A percentile compares a stretch with the other conserved stretches of the same genome.
phyloP scores from a whole-genome alignment of 2,329 filamentous ascomycete genomes.

The Rhexocercosporidium sp. region DNA sequence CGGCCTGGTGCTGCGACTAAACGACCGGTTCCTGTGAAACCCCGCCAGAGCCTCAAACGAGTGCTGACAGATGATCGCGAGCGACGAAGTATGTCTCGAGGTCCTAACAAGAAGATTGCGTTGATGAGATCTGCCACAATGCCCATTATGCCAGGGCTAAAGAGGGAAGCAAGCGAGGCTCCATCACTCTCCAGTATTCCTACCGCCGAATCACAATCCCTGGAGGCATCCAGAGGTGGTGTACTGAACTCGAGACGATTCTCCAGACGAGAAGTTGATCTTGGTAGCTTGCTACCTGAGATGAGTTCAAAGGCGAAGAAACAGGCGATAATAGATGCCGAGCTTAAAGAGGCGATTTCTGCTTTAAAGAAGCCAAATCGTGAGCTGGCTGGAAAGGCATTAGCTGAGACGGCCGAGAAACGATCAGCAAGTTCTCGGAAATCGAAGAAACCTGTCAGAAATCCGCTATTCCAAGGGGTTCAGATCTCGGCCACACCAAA shows the following conservation, averaged over 20 bases:
- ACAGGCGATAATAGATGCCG: constrained; percentile 70
- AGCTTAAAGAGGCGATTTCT: constrained; percentile 75
- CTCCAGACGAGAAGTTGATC: constrained; percentile 57
- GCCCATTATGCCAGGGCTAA: constrained; percentile 63
- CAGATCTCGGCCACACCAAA: constrained; percentile 44
- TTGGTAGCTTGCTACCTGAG: constrained; percentile 56
- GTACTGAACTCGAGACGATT: constrained; percentile 50
- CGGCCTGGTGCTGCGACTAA: constrained; percentile 60
- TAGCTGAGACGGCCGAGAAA: constrained; percentile 70
- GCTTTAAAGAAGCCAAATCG: constrained; percentile 78
- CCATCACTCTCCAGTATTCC: constrained; percentile 55
- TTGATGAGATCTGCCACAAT: constrained; percentile 73
- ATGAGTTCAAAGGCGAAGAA: constrained; percentile 65
- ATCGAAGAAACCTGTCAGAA: constrained; percentile 55
- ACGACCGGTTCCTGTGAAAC: constrained; percentile 49
- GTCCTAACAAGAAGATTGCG: constrained; percentile 62
- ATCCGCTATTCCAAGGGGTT: constrained; percentile 42
- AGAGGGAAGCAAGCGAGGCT: constrained; percentile 71
- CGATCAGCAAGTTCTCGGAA: constrained; percentile 55
- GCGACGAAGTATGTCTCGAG: constrained; percentile 59
- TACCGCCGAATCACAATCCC: constrained; percentile 46
- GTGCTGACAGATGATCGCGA: constrained; percentile 65
- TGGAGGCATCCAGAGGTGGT: constrained; percentile 45
- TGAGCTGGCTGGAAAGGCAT: constrained; percentile 67
- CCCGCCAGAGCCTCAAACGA: constrained; percentile 61